Conservation (phyloP, 495 filamentous ascomycete species). For the Hamigera avellanea region DNA sequence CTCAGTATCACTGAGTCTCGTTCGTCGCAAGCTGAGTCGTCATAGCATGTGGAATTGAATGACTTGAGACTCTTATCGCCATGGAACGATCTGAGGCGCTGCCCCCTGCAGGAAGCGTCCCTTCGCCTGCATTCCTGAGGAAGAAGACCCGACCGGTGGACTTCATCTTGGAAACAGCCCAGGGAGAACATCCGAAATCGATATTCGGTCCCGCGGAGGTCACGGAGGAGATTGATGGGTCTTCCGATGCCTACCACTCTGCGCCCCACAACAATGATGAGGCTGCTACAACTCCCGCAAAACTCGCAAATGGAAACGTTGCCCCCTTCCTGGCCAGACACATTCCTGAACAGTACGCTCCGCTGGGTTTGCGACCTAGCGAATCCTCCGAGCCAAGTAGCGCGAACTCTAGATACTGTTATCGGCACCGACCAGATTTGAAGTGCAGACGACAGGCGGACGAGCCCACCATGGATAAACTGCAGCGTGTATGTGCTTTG, state of each 20-base stretch:
- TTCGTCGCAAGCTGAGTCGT: no score
- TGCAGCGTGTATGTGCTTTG: slow-evolving; percentile 58
- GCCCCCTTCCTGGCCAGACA: slow-evolving; percentile 78
- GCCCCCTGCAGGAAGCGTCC: no score
- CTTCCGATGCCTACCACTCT: slow-evolving; percentile 14
- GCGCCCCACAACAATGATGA: slow-evolving; percentile 10
- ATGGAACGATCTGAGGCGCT: no score
- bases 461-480: slow-evolving; percentile 88
- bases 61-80: no score
- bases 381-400: slow-evolving; percentile 22
- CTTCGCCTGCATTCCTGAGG: background rate
- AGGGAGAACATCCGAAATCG: slow-evolving; percentile 7
- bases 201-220: slow-evolving; percentile 11
- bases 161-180: slow-evolving; percentile 1
- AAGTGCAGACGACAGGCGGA: slow-evolving; percentile 88
- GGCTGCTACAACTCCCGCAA: slow-evolving; percentile 24
- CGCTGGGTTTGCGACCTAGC: slow-evolving; percentile 33
- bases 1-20: no score
- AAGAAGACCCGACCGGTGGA: slow-evolving; percentile 1
- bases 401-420: slow-evolving; percentile 83
- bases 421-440: slow-evolving; percentile 86
- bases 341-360: slow-evolving; percentile 74
- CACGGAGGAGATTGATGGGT: slow-evolving; percentile 6
- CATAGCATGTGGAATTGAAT: no score
- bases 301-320: slow-evolving; percentile 44